Evolutionary conservation across 2,329 filamentous ascomycete species (phyloP).

Genomic region (Sordariomycetes sp.): DNA sequence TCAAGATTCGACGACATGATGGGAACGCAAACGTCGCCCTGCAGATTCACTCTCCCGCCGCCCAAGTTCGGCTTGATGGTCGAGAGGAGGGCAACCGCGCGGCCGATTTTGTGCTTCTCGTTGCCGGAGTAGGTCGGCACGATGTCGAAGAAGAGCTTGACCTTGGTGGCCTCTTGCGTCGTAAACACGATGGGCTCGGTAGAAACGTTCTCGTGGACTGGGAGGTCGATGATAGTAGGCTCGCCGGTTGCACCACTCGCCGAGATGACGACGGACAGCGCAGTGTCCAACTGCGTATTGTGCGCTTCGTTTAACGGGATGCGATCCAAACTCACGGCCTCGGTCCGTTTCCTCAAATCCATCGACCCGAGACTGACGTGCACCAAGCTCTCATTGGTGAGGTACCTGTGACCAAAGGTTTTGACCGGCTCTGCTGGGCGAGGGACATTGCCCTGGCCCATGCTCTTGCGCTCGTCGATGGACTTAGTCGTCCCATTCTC

Average conservation of each 20-base stretch:
- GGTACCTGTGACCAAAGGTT: constrained; percentile 90
- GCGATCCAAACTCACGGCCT: constrained; percentile 77
- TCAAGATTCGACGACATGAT: constrained; percentile 80
- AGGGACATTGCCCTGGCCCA: constrained; percentile 25
- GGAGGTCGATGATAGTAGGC: constrained; percentile 81
- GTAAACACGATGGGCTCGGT: constrained; percentile 92
- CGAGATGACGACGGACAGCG: constrained; percentile 82
- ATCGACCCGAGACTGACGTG: constrained; percentile 90
- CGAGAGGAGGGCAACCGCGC: constrained; percentile 80
- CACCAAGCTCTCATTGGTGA: constrained; percentile 81
- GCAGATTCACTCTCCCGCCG: constrained; percentile 78
- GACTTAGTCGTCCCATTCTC: constrained; percentile 55
- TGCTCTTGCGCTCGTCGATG: constrained; percentile 49
- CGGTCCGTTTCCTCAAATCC: constrained; percentile 76
- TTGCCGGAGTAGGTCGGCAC: constrained; percentile 91
- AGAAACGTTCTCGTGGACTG: constrained; percentile 85
- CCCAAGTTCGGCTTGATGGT: constrained; percentile 78
- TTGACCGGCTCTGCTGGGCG: constrained; percentile 72
- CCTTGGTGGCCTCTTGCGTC: constrained; percentile 65
- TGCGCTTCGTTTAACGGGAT: constrained; percentile 85
- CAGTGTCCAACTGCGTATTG: constrained; percentile 87
- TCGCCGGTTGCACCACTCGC: constrained; percentile 80
- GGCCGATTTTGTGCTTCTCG: constrained; percentile 79
- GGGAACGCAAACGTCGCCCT: constrained; percentile 86
- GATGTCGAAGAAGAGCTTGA: constrained; percentile 89